These are phyloP conservation scores for Coffea humblotiana DNA, from an alignment of 305 asterid genomes.

Conservation along the genomic window DNA sequence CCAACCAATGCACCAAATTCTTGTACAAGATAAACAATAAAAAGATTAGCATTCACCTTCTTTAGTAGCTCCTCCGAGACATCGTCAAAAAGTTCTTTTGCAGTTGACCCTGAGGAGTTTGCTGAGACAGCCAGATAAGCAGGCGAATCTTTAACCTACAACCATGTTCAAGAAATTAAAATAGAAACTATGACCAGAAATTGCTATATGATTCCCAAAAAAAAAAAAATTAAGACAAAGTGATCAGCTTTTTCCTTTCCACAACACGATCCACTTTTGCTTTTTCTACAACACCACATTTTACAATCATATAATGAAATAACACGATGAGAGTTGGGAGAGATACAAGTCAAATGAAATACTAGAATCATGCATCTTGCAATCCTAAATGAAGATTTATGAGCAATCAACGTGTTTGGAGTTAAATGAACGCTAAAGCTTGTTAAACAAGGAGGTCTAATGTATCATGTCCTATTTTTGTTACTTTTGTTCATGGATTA, in stretches of 20 bases:
- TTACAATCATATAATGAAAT: neutral
- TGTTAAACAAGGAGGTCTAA: neutral
- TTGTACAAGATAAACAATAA: neutral
- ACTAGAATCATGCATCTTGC: neutral
- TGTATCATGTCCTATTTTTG: neutral
- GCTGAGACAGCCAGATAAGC: conserved; percentile 80
- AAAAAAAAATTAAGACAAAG: neutral
- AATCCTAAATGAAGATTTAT: neutral
- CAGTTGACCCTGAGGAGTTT: conserved; percentile 71
- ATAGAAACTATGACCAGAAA: conserved; percentile 6
- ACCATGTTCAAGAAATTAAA: conserved; percentile 23
- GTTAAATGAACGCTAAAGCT: neutral
- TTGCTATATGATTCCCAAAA: neutral
- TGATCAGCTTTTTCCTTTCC: neutral
- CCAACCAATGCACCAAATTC: neutral
- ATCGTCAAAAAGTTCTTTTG: conserved; percentile 87
- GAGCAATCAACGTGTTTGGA: neutral
- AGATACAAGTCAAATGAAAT: neutral
- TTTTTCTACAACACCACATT: neutral
- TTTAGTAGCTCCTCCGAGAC: conserved; percentile 69
- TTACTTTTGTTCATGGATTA: neutral
- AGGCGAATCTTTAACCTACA: conserved; percentile 81
- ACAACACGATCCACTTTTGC: neutral
- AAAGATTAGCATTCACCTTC: neutral
- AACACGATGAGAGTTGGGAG: neutral